A percentile compares a stretch with the other conserved stretches of the same genome.
These are phyloP conservation scores for Rhododendron henanense DNA, from an alignment of 148 eudicot species.

Conservation along the genomic window DNA sequence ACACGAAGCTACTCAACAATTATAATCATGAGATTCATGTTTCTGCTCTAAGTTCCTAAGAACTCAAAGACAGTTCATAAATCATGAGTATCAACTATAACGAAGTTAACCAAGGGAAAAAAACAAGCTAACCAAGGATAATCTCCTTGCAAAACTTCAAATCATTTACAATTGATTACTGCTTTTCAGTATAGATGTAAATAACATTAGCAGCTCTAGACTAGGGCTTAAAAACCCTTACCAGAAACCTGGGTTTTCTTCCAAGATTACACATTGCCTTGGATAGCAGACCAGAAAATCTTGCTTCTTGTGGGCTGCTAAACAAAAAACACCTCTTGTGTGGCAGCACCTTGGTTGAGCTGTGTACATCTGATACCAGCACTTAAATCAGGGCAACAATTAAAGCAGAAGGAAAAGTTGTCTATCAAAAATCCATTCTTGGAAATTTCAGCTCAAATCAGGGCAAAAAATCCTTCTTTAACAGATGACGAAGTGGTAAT, in stretches of 20 bases:
- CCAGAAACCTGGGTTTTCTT: neutral
- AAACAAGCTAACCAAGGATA: neutral
- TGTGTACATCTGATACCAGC: slow-evolving; percentile 41
- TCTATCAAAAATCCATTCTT: no score
- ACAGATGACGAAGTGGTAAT: no score
- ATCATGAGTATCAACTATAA: no score
- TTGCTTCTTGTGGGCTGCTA: neutral
- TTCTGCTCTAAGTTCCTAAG: no score
- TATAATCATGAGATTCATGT: no score
- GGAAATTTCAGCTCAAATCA: no score
- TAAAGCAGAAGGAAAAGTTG: no score
- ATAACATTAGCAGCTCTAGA: neutral
- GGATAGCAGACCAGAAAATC: neutral
- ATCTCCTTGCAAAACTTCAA: neutral
- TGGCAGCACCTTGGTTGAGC: slow-evolving; percentile 38
- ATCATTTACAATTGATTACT: neutral
- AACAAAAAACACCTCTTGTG: neutral
- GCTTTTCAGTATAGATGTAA: neutral
- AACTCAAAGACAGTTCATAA: no score
- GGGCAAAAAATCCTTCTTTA: no score
- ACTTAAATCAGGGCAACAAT: neutral
- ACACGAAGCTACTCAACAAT: no score
- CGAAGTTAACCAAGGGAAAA: no score
- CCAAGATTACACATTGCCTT: neutral
- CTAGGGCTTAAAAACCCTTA: neutral